Evolutionary conservation across 2,329 filamentous ascomycete species (phyloP), one percentile per base, ranked within the genome.

Genomic region (Sphaerulina musiva): DNA sequence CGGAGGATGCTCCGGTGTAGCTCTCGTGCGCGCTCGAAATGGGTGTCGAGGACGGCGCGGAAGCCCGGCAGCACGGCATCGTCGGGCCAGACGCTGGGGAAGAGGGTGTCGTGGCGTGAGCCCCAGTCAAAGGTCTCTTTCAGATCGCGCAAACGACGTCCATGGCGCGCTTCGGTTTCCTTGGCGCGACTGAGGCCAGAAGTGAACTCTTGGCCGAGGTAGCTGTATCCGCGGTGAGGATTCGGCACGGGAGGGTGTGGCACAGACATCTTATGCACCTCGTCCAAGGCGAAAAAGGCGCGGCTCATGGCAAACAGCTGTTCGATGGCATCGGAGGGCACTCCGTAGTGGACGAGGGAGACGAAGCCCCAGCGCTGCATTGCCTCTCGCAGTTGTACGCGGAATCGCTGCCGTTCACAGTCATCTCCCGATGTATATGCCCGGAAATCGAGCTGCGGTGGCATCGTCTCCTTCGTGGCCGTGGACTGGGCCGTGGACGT

Each of bases 91-190:
- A 54, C 23, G 29, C 43, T 57, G n/a, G 55, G 55, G 26, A 51
- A 57, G 12, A 51, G 42, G 23, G 11, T 10, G 44, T 57, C 55
- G 23, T 50, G 31, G 12, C 14, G 14, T 14, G 51, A 48, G 26
- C 55, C 55, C 55, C 46, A 54, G 26, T 57, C 55, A 20, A 54
- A 57, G 1, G 51, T 51, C 51, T 57, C 55, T 14, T 57, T 56
- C 5, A 56, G 41, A 29, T 56, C 54, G 29, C 29, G 29, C 34
- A 56, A 38, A 5, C 51, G 54, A n/a, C 51, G 50, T 11, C 54
- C 54, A 4, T 47, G 39, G 7, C 54, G 54, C 31, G 40, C 50
- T 32, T 48, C 31, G 12, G 23, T 29, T 39, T 56, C 54, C 8
- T 51, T 50, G 29, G 20, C 3, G 6, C 54, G 54, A 50, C 54